Evolutionary conservation across 208 protist genomes (phyloP), one percentile per base, ranked within the genome.

Genomic region (Wallacemonas sp.): DNA sequence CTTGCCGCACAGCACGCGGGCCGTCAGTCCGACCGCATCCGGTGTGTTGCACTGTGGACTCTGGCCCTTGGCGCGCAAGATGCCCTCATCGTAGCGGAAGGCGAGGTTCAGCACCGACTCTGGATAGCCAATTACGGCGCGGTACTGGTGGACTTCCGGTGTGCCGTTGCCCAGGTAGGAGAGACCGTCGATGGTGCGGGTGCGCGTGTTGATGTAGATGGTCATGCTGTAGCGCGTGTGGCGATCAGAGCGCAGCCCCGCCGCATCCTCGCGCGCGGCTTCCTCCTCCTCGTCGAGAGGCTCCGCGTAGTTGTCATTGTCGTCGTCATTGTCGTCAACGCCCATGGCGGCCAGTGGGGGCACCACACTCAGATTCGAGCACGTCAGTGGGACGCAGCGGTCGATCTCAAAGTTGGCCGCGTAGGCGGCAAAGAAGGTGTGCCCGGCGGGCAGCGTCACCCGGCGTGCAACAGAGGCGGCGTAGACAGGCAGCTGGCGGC

Each of bases 41-140:
- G 31, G 16, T 10, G 52, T 44, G 52, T 59, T 59, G 31, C 52
- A 59, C 52, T 59, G 52, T 14, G 52, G 52, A 25, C 52, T 59
- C 52, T 25, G 3, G 4, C 52, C 52, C 52, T 52, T 44, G 29
- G 31, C 71, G 23, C 26, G 29, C 23, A 42, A 20, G 0, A 57
- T 32, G 22, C 72, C 86, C 48, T 97, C 89, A 7, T 79, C 59
- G 78, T 92, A 93, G 20, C 89, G 82, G 65, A 81, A 95, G 36
- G 87, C 61, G 4, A 97, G 64, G 64, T 95, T 89, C 22, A 97
- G 67, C 25, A 95, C 54, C 8, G 86, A 87, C 78, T 97, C 83
- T 5, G 92, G 92, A 45, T 87, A 69, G 8, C 92, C 92, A 54
- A 97, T 76, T 16, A 97, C 64, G 20, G 79, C 72, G 52, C 72